phyloP scores from a whole-genome alignment of 371 early-diverging fungal species.

The Umbelopsis sp. region DNA sequence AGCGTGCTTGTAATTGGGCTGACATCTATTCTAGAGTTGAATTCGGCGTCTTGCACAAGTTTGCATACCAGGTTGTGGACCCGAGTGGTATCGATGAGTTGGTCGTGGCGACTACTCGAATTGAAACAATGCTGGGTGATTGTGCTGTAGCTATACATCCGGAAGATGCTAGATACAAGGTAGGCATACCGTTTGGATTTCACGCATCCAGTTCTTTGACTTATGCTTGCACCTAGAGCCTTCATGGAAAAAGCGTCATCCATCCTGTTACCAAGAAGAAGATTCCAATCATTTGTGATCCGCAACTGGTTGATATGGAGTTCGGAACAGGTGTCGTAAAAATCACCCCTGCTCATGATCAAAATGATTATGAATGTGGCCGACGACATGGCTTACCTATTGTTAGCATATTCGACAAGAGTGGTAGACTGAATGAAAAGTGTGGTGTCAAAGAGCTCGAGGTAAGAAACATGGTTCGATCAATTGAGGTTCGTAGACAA shows the following conservation, averaged over 20 bases:
- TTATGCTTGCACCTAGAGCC: constrained; percentile 41
- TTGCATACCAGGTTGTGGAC: constrained; percentile 67
- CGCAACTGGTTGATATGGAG: constrained; percentile 86
- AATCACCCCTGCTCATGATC: constrained; percentile 98
- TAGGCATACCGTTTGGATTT: constrained; percentile 11
- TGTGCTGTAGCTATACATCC: constrained; percentile 97
- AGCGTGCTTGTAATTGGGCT: constrained; percentile 3
- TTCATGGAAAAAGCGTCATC: constrained; percentile 80
- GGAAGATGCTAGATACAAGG: constrained; percentile 82
- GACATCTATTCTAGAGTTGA: constrained; percentile 61
- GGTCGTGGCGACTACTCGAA: constrained; percentile 96
- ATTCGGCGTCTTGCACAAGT: constrained; percentile 75
- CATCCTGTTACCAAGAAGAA: constrained; percentile 85
- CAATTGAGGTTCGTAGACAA: not conserved
- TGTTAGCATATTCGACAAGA: constrained; percentile 83
- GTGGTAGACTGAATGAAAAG: constrained; percentile 73
- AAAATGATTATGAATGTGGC: constrained; percentile 93
- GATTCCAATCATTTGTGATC: constrained; percentile 91
- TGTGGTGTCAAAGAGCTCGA: constrained; percentile 61
- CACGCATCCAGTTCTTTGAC: not conserved
- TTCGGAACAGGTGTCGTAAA: constrained; percentile 99
- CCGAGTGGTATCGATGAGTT: constrained; percentile 61
- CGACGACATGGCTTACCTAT: constrained; percentile 83
- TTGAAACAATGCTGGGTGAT: constrained; percentile 99
- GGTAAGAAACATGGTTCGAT: constrained; percentile 33